Evolutionary conservation across 495 filamentous ascomycete genomes (phyloP).

Genomic region (Penicillium nucicola): DNA sequence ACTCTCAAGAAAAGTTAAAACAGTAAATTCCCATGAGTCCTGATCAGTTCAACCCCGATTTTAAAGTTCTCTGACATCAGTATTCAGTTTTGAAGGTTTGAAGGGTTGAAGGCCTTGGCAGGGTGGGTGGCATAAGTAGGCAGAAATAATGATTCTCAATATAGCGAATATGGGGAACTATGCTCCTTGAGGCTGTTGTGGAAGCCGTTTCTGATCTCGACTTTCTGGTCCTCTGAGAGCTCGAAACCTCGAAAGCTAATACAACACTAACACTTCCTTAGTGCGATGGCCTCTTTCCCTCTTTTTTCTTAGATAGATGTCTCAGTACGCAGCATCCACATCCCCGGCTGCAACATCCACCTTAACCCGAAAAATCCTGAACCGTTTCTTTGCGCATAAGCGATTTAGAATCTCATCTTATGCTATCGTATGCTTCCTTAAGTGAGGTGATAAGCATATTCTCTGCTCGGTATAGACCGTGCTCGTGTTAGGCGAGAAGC

Average conservation of each 20-base stretch:
- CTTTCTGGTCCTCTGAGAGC: neutral
- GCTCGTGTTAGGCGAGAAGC: neutral
- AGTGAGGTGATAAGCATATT: neutral
- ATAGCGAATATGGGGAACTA: neutral
- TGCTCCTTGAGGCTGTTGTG: neutral
- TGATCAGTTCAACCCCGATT: too few relatives aligned
- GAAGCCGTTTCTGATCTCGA: neutral
- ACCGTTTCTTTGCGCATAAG: slow-evolving; percentile 6
- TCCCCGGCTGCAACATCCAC: slow-evolving; percentile 9
- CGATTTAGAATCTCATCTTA: slow-evolving; percentile 4
- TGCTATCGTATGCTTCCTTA: neutral
- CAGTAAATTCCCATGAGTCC: too few relatives aligned
- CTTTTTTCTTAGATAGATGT: neutral
- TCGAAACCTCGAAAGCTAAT: slow-evolving; percentile 4
- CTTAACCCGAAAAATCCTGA: slow-evolving; percentile 7
- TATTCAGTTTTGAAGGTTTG: too few relatives aligned
- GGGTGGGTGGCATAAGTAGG: too few relatives aligned
- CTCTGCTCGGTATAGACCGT: neutral
- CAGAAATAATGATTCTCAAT: too few relatives aligned
- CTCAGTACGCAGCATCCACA: slow-evolving; percentile 8
- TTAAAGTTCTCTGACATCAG: too few relatives aligned
- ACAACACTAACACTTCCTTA: slow-evolving; percentile 8
- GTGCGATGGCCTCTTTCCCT: slow-evolving; percentile 10
- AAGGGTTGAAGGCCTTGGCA: too few relatives aligned
- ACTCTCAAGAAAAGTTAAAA: too few relatives aligned